A percentile compares a stretch with the other conserved stretches of the same genome.
Conservation (phyloP, 441 rosid genomes). For the Kokia cookei region DNA sequence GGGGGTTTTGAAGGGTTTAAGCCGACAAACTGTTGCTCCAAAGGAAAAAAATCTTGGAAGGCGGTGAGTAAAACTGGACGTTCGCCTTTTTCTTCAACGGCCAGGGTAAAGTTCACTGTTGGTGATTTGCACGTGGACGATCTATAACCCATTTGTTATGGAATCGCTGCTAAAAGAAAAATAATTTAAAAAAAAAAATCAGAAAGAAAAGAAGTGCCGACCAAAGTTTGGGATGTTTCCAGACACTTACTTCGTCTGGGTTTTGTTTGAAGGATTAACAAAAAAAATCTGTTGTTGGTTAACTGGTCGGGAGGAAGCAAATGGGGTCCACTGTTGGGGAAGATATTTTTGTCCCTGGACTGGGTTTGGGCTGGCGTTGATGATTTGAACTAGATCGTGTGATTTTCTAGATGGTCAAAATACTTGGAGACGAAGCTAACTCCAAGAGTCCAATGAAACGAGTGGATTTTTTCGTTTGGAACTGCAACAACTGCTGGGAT, state of each 20-base stretch:
- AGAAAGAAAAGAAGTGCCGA: constrained; percentile 8
- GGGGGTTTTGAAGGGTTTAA: constrained; percentile 11
- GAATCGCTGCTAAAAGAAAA: neutral
- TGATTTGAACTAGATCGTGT: neutral
- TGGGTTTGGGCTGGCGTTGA: neutral
- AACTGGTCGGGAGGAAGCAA: neutral
- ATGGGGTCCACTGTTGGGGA: neutral
- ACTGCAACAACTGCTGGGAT: neutral
- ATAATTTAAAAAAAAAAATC: neutral
- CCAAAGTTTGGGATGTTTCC: constrained; percentile 10
- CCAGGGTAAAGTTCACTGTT: constrained; percentile 1
- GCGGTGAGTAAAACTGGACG: constrained; percentile 35
- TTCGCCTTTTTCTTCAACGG: constrained; percentile 14
- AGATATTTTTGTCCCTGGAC: neutral
- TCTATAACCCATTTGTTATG: neutral
- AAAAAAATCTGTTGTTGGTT: neutral
- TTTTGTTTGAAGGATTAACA: neutral
- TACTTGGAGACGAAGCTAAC: constrained; percentile 27
- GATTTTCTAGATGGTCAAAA: constrained; percentile 4
- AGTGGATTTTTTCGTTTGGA: neutral
- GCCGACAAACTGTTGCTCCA: constrained; percentile 53
- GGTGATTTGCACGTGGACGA: neutral
- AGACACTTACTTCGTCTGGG: constrained; percentile 5
- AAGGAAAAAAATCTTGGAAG: constrained; percentile 33
- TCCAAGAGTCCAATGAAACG: constrained; percentile 7